A percentile compares a stretch with the other conserved stretches of the same genome.
These are phyloP conservation scores for Ramalina peruviana DNA, from an alignment of 495 filamentous ascomycete genomes.

Conservation along the genomic window DNA sequence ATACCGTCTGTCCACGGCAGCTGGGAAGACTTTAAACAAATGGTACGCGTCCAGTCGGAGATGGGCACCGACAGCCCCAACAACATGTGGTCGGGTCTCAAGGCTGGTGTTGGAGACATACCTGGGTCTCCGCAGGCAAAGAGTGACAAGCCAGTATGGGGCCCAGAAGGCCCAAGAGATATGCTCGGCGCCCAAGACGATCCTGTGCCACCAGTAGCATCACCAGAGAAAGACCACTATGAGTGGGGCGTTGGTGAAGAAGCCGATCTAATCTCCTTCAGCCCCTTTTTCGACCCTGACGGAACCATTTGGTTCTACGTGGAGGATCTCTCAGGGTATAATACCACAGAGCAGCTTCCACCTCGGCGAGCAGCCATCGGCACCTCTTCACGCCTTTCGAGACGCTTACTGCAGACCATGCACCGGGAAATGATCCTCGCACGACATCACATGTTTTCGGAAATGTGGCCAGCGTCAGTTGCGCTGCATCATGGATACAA, in stretches of 20 bases:
- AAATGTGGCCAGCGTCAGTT: constrained; percentile 85
- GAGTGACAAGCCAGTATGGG: constrained; percentile 68
- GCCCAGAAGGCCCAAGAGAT: constrained; percentile 61
- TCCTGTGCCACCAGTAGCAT: constrained; percentile 47
- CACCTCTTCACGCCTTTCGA: constrained; percentile 69
- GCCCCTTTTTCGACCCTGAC: constrained; percentile 84
- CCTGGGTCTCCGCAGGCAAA: constrained; percentile 34
- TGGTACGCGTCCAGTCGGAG: constrained; percentile 81
- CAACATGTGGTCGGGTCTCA: constrained; percentile 49
- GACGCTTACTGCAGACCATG: constrained; percentile 72
- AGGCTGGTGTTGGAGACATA: constrained; percentile 26
- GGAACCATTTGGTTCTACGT: constrained; percentile 77
- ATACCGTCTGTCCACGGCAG: constrained; percentile 74
- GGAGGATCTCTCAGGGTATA: constrained; percentile 85
- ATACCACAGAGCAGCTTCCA: constrained; percentile 46
- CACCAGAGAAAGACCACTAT: constrained; percentile 66
- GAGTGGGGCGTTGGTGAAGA: constrained; percentile 85
- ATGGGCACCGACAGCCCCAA: constrained; percentile 60
- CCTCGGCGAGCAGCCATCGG: constrained; percentile 83
- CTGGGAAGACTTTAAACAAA: constrained; percentile 87
- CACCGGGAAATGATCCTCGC: constrained; percentile 70
- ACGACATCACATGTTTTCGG: constrained; percentile 82
- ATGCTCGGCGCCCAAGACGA: constrained; percentile 57
- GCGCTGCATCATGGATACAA: constrained; percentile 92
- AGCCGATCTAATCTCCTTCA: constrained; percentile 86